Evolutionary conservation across 305 asterid genomes (phyloP).

Genomic region (Salvia sclarea): DNA sequence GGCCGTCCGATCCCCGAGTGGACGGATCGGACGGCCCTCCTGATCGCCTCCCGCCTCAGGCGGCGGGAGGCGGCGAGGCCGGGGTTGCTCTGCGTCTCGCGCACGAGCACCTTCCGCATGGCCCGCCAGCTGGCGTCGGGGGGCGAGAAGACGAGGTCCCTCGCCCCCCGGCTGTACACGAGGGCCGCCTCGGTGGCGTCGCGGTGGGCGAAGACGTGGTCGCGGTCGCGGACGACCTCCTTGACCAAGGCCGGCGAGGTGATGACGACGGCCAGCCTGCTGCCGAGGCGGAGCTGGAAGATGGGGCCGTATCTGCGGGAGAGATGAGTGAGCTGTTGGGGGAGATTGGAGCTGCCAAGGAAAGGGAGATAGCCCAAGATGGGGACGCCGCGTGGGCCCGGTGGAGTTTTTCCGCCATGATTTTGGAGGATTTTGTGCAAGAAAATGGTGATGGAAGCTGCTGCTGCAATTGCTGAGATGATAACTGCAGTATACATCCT

Average conservation of each 20-base stretch:
- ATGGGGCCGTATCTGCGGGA: neutral
- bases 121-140: constrained; percentile 38
- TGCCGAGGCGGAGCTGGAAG: constrained; percentile 6
- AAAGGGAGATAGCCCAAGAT: constrained; percentile 7
- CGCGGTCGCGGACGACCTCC: constrained; percentile 1
- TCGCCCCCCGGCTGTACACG: constrained; percentile 26
- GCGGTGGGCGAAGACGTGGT: neutral
- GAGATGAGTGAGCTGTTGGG: neutral
- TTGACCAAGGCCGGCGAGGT: neutral
- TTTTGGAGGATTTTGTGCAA: neutral
- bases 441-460: neutral
- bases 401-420: neutral
- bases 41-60: constrained; percentile 35
- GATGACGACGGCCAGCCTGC: neutral
- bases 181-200: neutral
- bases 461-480: no score
- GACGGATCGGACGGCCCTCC: constrained; percentile 21
- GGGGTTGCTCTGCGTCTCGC: constrained; percentile 37
- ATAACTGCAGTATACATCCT: neutral
- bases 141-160: constrained; percentile 33
- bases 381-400: constrained; percentile 7
- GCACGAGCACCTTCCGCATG: constrained; percentile 36
- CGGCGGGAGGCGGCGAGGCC: constrained; percentile 35
- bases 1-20: neutral
- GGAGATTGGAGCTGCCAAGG: neutral